A percentile compares a stretch with the other conserved stretches of the same genome.
Evolutionary conservation across 2,329 filamentous ascomycete genomes (phyloP).

Genomic region (Botryotinia narcissicola): DNA sequence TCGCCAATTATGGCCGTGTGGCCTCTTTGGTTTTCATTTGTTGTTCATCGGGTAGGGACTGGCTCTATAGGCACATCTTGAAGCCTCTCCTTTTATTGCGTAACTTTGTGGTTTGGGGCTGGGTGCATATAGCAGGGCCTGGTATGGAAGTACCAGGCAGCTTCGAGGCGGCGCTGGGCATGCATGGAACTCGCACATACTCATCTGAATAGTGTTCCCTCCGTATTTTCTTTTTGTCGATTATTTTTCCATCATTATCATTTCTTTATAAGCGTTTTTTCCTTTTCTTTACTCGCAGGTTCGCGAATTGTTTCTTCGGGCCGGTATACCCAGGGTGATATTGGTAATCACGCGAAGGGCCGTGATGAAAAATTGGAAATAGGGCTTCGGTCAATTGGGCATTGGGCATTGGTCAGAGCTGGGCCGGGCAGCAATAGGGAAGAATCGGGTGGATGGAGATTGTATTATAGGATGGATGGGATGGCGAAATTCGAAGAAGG

Average conservation of each 20-base stretch:
- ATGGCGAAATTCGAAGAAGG: background rate
- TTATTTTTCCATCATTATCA: background rate
- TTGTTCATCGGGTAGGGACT: background rate
- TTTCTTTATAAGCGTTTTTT: background rate
- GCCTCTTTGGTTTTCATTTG: background rate
- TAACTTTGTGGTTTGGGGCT: background rate
- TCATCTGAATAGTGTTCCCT: background rate
- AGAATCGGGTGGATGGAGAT: conserved; percentile 3
- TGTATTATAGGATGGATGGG: conserved; percentile 8
- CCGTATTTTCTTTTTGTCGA: background rate
- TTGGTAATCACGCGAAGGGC: conserved; percentile 8
- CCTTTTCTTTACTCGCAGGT: conserved; percentile 1
- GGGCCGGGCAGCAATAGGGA: background rate
- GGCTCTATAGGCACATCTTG: background rate
- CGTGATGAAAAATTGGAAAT: conserved; percentile 1
- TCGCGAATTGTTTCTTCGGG: conserved; percentile 14
- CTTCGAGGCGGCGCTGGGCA: conserved; percentile 17
- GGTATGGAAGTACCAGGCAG: background rate
- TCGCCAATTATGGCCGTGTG: background rate
- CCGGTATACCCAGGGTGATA: conserved; percentile 18
- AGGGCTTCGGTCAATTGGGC: background rate
- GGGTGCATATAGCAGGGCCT: conserved; percentile 16
- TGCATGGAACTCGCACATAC: conserved; percentile 14
- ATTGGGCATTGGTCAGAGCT: background rate
- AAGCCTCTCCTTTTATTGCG: background rate